Percentiles rank a stretch among this genome's conserved stretches.
phyloP scores from a whole-genome alignment of 148 eudicot genomes.

The Rhododendron griersonianum region DNA sequence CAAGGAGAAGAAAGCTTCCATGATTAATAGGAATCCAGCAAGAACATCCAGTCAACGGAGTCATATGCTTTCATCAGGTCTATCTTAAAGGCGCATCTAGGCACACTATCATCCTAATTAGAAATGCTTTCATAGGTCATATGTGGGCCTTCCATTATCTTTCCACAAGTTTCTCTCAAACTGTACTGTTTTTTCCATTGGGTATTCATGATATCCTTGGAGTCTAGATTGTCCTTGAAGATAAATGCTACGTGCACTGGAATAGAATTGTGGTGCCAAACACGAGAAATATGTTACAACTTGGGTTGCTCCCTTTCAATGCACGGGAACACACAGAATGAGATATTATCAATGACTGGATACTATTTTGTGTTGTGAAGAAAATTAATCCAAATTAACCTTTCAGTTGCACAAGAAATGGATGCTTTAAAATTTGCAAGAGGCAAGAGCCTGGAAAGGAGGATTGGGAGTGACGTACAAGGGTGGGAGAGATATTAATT shows the following conservation, averaged over 20 bases:
- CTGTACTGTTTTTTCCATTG: neutral
- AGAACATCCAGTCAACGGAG: neutral
- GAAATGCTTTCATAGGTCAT: neutral
- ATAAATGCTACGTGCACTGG: neutral
- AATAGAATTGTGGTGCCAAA: neutral
- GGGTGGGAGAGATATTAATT: neutral
- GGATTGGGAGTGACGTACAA: neutral
- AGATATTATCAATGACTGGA: neutral
- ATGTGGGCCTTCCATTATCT: neutral
- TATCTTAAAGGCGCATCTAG: neutral
- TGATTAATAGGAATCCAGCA: neutral
- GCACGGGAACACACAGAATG: neutral
- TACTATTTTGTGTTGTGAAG: neutral
- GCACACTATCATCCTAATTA: neutral
- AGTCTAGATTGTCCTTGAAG: neutral
- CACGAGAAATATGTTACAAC: neutral
- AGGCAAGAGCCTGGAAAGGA: neutral
- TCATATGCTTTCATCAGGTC: neutral
- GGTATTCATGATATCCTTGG: neutral
- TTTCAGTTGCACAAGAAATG: neutral
- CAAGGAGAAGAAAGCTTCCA: neutral
- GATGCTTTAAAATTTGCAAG: neutral
- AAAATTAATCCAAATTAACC: neutral
- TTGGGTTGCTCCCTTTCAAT: neutral
- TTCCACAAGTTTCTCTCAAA: neutral